Conservation (phyloP, 345 rosid species). For the Hibiscus mutabilis region DNA sequence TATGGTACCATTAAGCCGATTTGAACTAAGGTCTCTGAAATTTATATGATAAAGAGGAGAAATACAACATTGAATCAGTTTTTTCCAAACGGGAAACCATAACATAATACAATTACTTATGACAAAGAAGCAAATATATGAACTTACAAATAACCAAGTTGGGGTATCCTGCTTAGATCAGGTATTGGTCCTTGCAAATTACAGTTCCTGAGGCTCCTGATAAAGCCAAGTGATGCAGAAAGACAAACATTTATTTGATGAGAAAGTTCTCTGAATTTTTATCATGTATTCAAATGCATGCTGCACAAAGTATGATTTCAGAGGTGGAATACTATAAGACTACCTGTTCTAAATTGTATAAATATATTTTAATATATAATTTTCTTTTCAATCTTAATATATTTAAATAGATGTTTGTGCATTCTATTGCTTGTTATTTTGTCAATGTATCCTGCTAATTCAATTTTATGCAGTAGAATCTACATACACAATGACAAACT, state of each 20-base stretch:
- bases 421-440: neutral
- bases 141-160: conserved; percentile 86
- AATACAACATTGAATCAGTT: neutral
- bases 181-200: conserved; percentile 82
- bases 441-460: neutral
- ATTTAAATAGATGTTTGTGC: neutral
- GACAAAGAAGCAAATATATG: neutral
- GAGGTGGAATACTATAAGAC: neutral
- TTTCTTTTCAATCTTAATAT: neutral
- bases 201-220: conserved; percentile 92
- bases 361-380: neutral
- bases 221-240: conserved; percentile 18
- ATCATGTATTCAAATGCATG: neutral
- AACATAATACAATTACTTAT: neutral
- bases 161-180: conserved; percentile 64
- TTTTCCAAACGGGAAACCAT: neutral
- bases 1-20: conserved; percentile 67
- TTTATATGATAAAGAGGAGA: conserved; percentile 2
- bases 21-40: conserved; percentile 81
- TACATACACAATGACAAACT: neutral
- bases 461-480: neutral
- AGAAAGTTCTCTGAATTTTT: neutral
- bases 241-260: conserved; percentile 6
- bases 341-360: neutral
- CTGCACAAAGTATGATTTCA: neutral